Conservation (phyloP, 441 rosid genomes). For the Erodium texanum region DNA sequence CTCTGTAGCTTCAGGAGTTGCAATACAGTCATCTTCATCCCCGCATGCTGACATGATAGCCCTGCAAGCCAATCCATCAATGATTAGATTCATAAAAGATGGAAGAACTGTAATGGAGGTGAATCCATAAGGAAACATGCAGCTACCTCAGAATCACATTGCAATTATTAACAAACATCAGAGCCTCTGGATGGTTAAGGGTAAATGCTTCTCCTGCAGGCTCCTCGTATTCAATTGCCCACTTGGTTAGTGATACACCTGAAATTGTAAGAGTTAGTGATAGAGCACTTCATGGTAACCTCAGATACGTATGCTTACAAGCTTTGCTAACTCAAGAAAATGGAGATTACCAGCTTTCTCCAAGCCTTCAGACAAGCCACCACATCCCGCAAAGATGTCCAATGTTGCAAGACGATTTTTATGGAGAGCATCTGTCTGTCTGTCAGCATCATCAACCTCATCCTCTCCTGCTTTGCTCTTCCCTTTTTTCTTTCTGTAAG, state of each 20-base stretch:
- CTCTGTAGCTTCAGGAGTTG: constrained; percentile 65
- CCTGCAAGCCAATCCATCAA: constrained; percentile 32
- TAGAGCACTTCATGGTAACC: not conserved
- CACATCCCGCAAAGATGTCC: constrained; percentile 93
- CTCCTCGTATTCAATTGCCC: constrained; percentile 94
- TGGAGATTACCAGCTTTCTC: constrained; percentile 44
- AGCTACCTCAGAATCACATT: constrained; percentile 78
- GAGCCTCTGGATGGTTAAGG: constrained; percentile 65
- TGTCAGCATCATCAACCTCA: constrained; percentile 25
- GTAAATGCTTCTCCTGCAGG: constrained; percentile 88
- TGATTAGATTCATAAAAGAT: not conserved
- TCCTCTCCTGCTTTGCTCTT: constrained; percentile 57
- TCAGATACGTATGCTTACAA: not conserved
- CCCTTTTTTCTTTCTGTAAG: constrained; percentile 68
- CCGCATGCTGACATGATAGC: constrained; percentile 73
- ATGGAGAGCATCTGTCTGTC: constrained; percentile 30
- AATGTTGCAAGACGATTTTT: constrained; percentile 46
- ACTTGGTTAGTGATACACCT: constrained; percentile 71
- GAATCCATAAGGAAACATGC: not conserved
- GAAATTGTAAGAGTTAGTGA: constrained; percentile 13
- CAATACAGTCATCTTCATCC: constrained; percentile 72
- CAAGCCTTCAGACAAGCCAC: constrained; percentile 87
- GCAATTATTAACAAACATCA: constrained; percentile 67
- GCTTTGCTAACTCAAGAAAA: not conserved
- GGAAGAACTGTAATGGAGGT: not conserved